Percentiles rank a stretch among this genome's conserved stretches.
Evolutionary conservation across 306 rosid species (phyloP).

Genomic region (Luffa acutangula): DNA sequence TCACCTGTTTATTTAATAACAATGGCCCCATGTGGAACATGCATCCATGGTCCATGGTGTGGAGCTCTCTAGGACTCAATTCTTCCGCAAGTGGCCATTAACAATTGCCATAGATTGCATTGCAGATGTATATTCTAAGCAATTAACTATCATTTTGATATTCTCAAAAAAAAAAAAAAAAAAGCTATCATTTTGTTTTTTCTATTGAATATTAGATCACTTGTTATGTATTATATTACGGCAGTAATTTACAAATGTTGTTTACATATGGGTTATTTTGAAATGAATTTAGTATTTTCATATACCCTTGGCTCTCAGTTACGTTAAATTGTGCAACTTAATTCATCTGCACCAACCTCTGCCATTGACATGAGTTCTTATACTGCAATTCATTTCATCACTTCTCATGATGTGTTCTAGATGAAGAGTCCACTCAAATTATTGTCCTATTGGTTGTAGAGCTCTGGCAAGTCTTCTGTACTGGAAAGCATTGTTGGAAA

Average conservation of each 20-base stretch:
- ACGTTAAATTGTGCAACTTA: neutral
- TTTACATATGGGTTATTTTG: neutral
- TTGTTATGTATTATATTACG: neutral
- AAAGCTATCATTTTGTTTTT: neutral
- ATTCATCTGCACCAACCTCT: neutral
- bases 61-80: neutral
- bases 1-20: neutral
- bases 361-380: neutral
- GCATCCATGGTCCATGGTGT: neutral
- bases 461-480: conserved; percentile 97
- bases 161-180: no score
- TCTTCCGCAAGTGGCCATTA: neutral
- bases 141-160: neutral
- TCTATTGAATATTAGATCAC: neutral
- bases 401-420: neutral
- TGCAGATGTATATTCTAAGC: neutral
- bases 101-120: neutral
- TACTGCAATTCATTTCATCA: neutral
- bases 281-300: neutral
- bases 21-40: neutral
- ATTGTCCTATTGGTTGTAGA: conserved; percentile 25
- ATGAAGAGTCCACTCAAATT: neutral
- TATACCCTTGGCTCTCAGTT: neutral
- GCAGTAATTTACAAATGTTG: neutral
- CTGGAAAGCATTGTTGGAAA: conserved; percentile 90